phyloP scores from a whole-genome alignment of 495 filamentous ascomycete species.

The Neurospora cerealis region DNA sequence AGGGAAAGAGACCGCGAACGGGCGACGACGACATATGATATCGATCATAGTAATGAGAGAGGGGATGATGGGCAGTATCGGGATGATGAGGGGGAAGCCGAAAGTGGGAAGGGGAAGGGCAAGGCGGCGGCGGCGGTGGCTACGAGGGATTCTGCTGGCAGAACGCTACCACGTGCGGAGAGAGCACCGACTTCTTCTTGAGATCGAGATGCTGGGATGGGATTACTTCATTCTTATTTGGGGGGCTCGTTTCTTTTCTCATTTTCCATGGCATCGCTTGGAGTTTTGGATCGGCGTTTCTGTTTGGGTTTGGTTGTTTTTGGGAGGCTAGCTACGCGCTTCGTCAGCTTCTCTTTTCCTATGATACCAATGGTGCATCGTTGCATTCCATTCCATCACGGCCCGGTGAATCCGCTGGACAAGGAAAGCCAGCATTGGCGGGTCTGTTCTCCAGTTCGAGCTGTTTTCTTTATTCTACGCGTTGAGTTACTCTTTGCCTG shows the following conservation, averaged over 20 bases:
- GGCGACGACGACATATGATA: not conserved
- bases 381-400: not conserved
- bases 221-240: not conserved
- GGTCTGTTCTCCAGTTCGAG: not conserved
- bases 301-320: not conserved
- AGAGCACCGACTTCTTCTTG: constrained; percentile 21
- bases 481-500: not conserved
- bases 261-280: constrained; percentile 7
- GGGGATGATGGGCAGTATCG: constrained; percentile 7
- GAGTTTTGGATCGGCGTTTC: constrained; percentile 8
- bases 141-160: constrained; percentile 27
- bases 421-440: not conserved
- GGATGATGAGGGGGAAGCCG: constrained; percentile 25
- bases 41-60: not conserved
- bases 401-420: not conserved
- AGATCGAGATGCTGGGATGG: not conserved
- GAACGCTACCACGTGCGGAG: constrained; percentile 30
- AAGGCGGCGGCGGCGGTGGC: constrained; percentile 24
- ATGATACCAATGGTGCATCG: not conserved
- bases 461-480: not conserved
- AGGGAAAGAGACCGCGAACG: not conserved
- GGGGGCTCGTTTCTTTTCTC: not conserved
- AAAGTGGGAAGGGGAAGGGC: constrained; percentile 31
- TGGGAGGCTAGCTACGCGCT: not conserved
- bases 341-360: not conserved